A percentile compares a stretch with the other conserved stretches of the same genome.
Conservation (phyloP, 805 yeast genomes). For the Wickerhamiella allomyrinae region DNA sequence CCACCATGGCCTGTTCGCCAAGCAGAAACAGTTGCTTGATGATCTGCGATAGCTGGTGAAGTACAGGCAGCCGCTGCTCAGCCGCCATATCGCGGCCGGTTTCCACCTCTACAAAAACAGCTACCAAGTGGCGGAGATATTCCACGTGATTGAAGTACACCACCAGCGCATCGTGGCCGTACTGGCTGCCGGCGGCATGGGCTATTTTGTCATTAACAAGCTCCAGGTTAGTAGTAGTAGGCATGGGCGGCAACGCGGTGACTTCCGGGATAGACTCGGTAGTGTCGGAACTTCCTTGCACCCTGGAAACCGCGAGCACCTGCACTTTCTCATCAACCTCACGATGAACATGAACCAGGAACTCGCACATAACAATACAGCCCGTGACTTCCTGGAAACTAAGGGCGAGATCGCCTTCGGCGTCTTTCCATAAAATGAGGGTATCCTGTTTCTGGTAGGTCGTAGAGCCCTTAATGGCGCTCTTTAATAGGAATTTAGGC, state of each 20-base stretch:
- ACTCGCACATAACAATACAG: conserved; percentile 70
- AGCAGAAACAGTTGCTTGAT: conserved; percentile 51
- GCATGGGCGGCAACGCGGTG: conserved; percentile 48
- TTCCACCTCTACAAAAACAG: conserved; percentile 46
- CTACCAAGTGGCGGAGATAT: conserved; percentile 40
- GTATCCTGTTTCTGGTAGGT: conserved; percentile 92
- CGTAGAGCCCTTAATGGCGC: conserved; percentile 55
- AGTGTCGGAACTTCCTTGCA: conserved; percentile 32
- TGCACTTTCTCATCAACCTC: conserved; percentile 50
- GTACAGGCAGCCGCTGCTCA: conserved; percentile 33
- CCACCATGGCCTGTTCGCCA: conserved; percentile 53
- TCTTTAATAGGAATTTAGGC: conserved; percentile 43
- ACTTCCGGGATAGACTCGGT: conserved; percentile 77
- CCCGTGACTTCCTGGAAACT: conserved; percentile 89
- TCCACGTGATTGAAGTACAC: conserved; percentile 38
- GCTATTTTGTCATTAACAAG: conserved; percentile 42
- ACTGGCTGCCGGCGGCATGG: conserved; percentile 47
- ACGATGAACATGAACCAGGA: conserved; percentile 54
- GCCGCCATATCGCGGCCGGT: conserved; percentile 5
- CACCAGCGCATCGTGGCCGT: conserved; percentile 46
- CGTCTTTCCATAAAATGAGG: conserved; percentile 73
- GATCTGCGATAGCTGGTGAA: conserved; percentile 59
- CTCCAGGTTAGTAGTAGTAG: conserved; percentile 36
- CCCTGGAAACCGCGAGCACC: conserved; percentile 48
- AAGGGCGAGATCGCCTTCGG: conserved; percentile 61